Evolutionary conservation across 441 rosid genomes (phyloP).

Genomic region (Croton setiger): DNA sequence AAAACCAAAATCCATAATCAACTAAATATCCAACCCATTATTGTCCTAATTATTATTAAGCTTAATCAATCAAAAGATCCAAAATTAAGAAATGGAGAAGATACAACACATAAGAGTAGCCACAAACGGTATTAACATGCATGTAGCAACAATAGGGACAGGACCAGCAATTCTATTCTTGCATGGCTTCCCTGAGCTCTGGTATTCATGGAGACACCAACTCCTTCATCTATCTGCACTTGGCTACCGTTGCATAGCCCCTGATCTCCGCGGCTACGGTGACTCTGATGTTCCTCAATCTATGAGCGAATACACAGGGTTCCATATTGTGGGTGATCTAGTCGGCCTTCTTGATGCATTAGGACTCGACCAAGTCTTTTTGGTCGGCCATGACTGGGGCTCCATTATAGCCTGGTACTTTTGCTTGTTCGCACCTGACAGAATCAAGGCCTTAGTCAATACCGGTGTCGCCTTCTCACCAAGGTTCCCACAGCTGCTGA

Average conservation of each 20-base stretch:
- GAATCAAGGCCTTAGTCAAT: constrained; percentile 51
- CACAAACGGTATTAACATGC: constrained; percentile 64
- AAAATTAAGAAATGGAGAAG: constrained; percentile 43
- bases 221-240: constrained; percentile 42
- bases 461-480: constrained; percentile 56
- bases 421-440: constrained; percentile 60
- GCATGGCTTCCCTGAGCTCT: constrained; percentile 76
- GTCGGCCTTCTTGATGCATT: constrained; percentile 53
- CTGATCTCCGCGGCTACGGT: constrained; percentile 75
- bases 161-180: constrained; percentile 55
- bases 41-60: too few relatives aligned
- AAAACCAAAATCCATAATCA: too few relatives aligned
- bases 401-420: constrained; percentile 57
- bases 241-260: constrained; percentile 64
- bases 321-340: constrained; percentile 56
- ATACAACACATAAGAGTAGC: constrained; percentile 39
- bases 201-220: constrained; percentile 84
- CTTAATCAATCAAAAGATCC: too few relatives aligned
- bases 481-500: constrained; percentile 34
- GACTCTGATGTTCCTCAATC: constrained; percentile 48
- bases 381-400: constrained; percentile 73
- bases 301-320: constrained; percentile 40
- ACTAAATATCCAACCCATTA: too few relatives aligned
- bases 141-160: constrained; percentile 57
- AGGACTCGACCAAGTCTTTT: constrained; percentile 40